Evolutionary conservation across 257 asterid genomes (phyloP).

Genomic region (Parsonsia alboflavescens): DNA sequence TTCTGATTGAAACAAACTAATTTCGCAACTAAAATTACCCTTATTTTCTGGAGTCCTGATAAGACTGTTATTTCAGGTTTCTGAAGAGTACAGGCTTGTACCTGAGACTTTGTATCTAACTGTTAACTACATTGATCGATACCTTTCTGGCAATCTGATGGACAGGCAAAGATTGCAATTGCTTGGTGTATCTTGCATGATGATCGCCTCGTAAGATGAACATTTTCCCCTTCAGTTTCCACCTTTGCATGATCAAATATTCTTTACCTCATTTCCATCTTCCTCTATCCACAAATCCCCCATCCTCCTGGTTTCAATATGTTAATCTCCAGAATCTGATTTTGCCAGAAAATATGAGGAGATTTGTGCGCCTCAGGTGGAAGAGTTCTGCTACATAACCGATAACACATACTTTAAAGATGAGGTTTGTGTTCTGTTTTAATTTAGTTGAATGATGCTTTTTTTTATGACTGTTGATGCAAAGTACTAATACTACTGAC

Average conservation of each 20-base stretch:
- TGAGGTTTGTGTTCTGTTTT: constrained; percentile 38
- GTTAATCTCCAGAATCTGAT: constrained; percentile 9
- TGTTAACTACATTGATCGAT: constrained; percentile 88
- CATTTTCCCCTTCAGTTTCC: background rate
- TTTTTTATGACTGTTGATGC: background rate
- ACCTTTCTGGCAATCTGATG: constrained; percentile 85
- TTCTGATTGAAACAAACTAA: background rate
- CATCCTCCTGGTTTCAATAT: background rate
- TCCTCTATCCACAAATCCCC: background rate
- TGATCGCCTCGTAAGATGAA: constrained; percentile 89
- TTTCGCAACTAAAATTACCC: background rate
- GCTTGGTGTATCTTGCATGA: constrained; percentile 96
- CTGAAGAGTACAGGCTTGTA: constrained; percentile 88
- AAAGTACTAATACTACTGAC: constrained; percentile 11
- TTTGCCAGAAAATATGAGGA: constrained; percentile 84
- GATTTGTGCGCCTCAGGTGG: constrained; percentile 89
- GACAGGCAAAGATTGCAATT: constrained; percentile 77
- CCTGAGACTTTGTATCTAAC: constrained; percentile 87
- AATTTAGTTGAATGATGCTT: background rate
- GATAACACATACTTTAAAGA: constrained; percentile 87
- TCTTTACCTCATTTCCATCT: background rate
- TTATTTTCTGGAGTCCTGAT: background rate
- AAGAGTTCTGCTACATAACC: constrained; percentile 92
- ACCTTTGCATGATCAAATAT: background rate
- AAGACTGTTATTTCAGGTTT: constrained; percentile 39